Evolutionary conservation across 75 land plant species (phyloP).

Genomic region (Selaginella moellendorffii): DNA sequence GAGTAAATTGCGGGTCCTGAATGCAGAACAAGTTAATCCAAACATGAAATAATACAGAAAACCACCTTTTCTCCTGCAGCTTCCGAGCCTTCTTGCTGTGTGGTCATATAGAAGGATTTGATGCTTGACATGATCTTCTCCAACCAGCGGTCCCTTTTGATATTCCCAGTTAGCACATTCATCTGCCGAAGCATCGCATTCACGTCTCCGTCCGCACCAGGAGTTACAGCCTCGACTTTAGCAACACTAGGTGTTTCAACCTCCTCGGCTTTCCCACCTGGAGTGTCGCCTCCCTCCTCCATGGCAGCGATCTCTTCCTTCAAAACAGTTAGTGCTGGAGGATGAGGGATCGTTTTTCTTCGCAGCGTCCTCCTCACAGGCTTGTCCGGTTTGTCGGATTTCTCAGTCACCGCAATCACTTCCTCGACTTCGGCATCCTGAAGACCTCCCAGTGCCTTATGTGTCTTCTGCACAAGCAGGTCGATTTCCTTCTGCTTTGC

Average conservation of each 20-base stretch:
- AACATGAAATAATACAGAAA: no score
- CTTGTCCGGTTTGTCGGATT: slow-evolving; percentile 15
- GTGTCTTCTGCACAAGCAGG: slow-evolving; percentile 76
- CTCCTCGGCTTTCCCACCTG: no score
- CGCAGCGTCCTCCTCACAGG: slow-evolving; percentile 18
- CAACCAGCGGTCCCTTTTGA: slow-evolving; percentile 71
- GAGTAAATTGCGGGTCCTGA: slow-evolving; percentile 34
- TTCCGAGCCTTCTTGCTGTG: no score
- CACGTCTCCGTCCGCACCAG: slow-evolving; percentile 24
- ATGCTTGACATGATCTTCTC: slow-evolving; percentile 64
- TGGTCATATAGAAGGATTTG: slow-evolving; percentile 8
- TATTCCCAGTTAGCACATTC: slow-evolving; percentile 49
- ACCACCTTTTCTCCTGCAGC: no score
- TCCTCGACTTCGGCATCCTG: slow-evolving; percentile 58
- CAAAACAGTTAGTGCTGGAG: slow-evolving; percentile 37
- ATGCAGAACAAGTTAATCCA: no score
- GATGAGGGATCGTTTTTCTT: slow-evolving; percentile 27
- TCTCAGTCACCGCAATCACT: slow-evolving; percentile 21
- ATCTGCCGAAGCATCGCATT: slow-evolving; percentile 27
- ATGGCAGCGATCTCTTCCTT: slow-evolving; percentile 27
- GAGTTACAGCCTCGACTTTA: slow-evolving; percentile 24
- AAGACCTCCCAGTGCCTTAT: slow-evolving; percentile 60
- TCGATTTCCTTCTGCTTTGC: slow-evolving; percentile 73
- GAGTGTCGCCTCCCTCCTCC: not conserved
- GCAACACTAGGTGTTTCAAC: not conserved